Percentiles rank a stretch among this genome's conserved stretches.
These are phyloP conservation scores for Suhomyces kilbournensis DNA, from an alignment of 805 yeast species.

Conservation along the genomic window DNA sequence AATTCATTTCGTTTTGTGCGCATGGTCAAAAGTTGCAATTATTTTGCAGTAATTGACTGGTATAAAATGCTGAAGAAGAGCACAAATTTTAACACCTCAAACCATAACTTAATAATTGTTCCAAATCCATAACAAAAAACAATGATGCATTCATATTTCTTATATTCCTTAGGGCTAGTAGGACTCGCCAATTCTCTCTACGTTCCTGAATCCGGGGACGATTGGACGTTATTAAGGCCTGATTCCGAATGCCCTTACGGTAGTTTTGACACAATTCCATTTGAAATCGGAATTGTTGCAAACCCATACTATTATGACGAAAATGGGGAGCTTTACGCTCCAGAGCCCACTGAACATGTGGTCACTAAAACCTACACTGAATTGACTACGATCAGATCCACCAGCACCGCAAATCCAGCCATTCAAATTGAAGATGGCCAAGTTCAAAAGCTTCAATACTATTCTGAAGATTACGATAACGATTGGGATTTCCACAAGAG, in stretches of 20 bases:
- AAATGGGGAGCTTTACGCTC: conserved; percentile 20
- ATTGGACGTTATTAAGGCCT: conserved; percentile 35
- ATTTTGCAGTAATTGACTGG: background rate
- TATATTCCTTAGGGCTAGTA: background rate
- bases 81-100: background rate
- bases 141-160: background rate
- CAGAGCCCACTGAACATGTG: conserved; percentile 4
- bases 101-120: background rate
- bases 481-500: conserved; percentile 2
- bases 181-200: background rate
- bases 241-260: conserved; percentile 11
- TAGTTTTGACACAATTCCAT: conserved; percentile 27
- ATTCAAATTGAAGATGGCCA: conserved; percentile 30
- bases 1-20: background rate
- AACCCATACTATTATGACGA: conserved; percentile 21
- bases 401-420: conserved; percentile 18
- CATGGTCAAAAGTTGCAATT: background rate
- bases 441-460: conserved; percentile 17
- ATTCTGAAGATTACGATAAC: conserved; percentile 1
- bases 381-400: conserved; percentile 19
- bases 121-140: background rate
- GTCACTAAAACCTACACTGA: conserved; percentile 9
- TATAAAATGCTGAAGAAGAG: background rate
- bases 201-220: conserved; percentile 30
- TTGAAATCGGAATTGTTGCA: conserved; percentile 35